Conservation (phyloP, 2,329 filamentous ascomycete species). For the Hypoxylon sp. region DNA sequence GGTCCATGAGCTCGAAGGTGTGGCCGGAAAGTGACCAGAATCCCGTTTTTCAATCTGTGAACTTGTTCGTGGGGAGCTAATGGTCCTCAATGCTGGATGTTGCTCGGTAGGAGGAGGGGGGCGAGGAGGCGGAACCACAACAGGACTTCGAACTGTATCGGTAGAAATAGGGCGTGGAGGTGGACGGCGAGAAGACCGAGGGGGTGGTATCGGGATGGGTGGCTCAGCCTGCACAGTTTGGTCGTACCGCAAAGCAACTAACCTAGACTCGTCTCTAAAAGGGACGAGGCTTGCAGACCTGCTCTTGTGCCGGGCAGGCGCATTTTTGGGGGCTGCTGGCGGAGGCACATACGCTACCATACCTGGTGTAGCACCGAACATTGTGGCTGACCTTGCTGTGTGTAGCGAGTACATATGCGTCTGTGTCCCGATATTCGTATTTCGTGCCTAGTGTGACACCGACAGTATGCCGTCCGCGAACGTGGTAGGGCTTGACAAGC, state of each 20-base stretch:
- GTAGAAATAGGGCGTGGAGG: constrained; percentile 50
- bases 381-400: constrained; percentile 31
- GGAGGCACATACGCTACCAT: constrained; percentile 35
- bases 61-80: constrained; percentile 49
- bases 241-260: constrained; percentile 72
- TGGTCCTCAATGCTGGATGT: constrained; percentile 65
- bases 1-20: constrained; percentile 55
- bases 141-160: constrained; percentile 48
- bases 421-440: constrained; percentile 15
- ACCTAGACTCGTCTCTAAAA: constrained; percentile 63
- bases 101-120: constrained; percentile 63
- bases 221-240: constrained; percentile 69
- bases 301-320: constrained; percentile 60
- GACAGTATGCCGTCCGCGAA: constrained; percentile 26
- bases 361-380: constrained; percentile 42
- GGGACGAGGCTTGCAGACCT: constrained; percentile 55
- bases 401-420: constrained; percentile 24
- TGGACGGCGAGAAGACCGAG: constrained; percentile 56
- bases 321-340: constrained; percentile 42
- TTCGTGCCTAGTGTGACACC: constrained; percentile 24
- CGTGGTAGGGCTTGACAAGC: constrained; percentile 23
- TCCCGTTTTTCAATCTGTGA: constrained; percentile 66
- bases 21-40: constrained; percentile 65
- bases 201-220: constrained; percentile 66
- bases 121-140: constrained; percentile 55